Evolutionary conservation across 2,329 filamentous ascomycete genomes (phyloP), one percentile per base, ranked within the genome.

Genomic region (Penicillium concentricum): DNA sequence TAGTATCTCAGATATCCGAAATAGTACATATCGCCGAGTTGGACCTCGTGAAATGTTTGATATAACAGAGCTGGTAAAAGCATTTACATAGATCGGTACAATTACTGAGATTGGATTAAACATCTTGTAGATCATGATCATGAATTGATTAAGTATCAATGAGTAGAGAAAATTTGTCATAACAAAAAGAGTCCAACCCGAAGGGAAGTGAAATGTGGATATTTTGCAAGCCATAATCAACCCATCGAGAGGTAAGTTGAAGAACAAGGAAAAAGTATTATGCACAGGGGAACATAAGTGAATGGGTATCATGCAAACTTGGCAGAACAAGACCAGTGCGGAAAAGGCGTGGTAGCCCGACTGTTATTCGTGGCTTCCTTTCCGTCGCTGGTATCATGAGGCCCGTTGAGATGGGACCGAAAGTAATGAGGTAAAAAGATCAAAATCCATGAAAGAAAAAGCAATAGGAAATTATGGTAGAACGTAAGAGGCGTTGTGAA

Each of bases 271-370:
- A 18, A 18, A 42, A 22, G 38, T 9, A 50, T 43, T 28, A 51
- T 54, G 30, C 28, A 42, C 51, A 51, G 12, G 16, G 6, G 38
- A 45, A 46, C 18, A 22, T 20, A 42, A 30, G n/a, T 32, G 32
- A 52, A 52, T 51, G 54, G 54, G 54, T 56, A 56, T 56, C 54
- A 52, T 56, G 54, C 34, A 52, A 46, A 51, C 30, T 54, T 26
- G 54, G 28, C 42, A 10, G 32, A 45, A 56, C 32, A 55, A 24
- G 53, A 46, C 35, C 41, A 38, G 46, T 41, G 35, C 45, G 37
- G 30, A 30, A 51, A 41, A 45, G 35, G 48, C 18, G 54, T 38
- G 13, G 47, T 26, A 41, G 34, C 48, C n/a, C 20, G 18, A 28
- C 5, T 32, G 20, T 26, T 37, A 20, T 12, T 20, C 37, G 30